Evolutionary conservation across 2,329 filamentous ascomycete species (phyloP).

Genomic region (Fusarium bactridioides): DNA sequence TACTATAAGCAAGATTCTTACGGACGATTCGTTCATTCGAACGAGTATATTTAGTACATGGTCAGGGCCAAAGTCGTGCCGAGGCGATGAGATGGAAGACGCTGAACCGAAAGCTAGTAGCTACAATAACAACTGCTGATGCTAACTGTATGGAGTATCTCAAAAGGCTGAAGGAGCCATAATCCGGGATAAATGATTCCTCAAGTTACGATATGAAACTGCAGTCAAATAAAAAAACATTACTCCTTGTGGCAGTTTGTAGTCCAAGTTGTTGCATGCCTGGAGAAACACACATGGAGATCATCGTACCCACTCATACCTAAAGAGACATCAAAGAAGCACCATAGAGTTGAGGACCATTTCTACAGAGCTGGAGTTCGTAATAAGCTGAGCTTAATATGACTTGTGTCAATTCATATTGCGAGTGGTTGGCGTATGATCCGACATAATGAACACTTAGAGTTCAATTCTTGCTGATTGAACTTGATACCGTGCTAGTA

Average conservation of each 20-base stretch:
- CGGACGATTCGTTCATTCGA: background rate
- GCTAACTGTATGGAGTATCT: no score
- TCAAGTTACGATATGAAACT: background rate
- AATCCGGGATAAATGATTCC: no score
- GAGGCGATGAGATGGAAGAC: background rate
- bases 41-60: background rate
- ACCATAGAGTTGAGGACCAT: background rate
- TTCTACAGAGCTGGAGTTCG: no score
- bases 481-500: no score
- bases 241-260: background rate
- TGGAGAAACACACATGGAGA: background rate
- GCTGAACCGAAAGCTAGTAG: background rate
- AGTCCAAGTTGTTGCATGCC: background rate
- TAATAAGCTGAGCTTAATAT: background rate
- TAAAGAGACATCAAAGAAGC: background rate
- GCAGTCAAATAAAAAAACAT: background rate
- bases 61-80: background rate
- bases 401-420: background rate
- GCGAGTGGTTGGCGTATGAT: background rate
- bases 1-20: background rate
- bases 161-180: no score
- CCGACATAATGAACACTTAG: background rate
- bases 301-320: background rate
- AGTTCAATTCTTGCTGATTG: background rate
- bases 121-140: background rate